Base-by-base conservation (phyloP, 176 grass and related monocot species). In the Phoenix roebelenii region DNA sequence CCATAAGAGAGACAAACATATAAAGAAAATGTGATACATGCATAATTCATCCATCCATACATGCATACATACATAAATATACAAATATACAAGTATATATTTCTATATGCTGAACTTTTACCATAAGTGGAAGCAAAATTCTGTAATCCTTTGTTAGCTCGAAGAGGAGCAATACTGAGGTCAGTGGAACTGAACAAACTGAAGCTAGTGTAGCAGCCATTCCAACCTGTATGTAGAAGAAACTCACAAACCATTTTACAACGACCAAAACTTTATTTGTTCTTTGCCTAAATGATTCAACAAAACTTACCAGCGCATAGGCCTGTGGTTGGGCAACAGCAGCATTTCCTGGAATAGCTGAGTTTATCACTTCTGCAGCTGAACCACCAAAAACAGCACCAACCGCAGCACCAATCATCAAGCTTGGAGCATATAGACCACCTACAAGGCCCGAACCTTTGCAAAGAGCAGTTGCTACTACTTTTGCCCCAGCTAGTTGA, bases 401-500 rank as follows among this genome's bases (percentile, higher is more conserved):
- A 1, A 96, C 77, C 66, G 91, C 86, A 77, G 91, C 91, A 25
- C 91, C 91, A 56, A 96, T 96, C 91, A 96, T 96, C 73, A 96
- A 87, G 69, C 91, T 96, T 52, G 91, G 92, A 54, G 92, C 92
- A 90, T 96, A 96, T 65, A 96, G 80, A 28, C 92, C 92, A 57
- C 92, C 92, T 71, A 96, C 87, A 81, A 96, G 86, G 56, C 92
- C 92, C 65, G 92, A 96, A 71, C 92, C 92, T 70, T 96, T 96
- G 80, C 92, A 96, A 52, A 96, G 92, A 80, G 92, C 83, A 52
- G 92, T 96, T 16, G 92, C 92, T 16, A 96, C 75, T 73, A 96
- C 92, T 96, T 96, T 96, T 50, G 92, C 87, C 25, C 68, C 83
- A 39, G 80, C 92, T 69, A 96, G 83, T 63, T 96, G 92, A 74